phyloP scores from a whole-genome alignment of 371 early-diverging fungal species.

The Mortierella polycephala region DNA sequence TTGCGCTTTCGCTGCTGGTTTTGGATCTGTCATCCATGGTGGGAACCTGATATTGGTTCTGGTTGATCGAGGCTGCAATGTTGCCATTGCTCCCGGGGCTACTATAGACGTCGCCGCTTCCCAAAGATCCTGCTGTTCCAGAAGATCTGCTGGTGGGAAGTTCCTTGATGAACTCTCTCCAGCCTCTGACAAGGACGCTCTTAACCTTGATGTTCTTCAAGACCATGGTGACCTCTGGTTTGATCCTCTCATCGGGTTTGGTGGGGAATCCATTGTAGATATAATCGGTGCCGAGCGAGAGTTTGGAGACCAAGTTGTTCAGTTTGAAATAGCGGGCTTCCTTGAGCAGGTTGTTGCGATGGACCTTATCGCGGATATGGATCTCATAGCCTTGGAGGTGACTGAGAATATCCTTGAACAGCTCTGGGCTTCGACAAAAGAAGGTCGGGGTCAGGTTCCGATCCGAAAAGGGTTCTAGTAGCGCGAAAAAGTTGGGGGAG shows the following conservation, averaged over 20 bases:
- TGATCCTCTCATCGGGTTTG: constrained; percentile 39
- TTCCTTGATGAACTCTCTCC: constrained; percentile 38
- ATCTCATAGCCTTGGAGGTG: constrained; percentile 72
- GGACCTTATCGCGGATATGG: constrained; percentile 67
- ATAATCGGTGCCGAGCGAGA: constrained; percentile 49
- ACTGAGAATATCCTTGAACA: constrained; percentile 68
- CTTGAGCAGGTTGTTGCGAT: constrained; percentile 68
- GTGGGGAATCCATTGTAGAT: constrained; percentile 47
- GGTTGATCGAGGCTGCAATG: background rate
- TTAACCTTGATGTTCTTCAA: constrained; percentile 44
- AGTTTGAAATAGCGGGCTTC: constrained; percentile 72
- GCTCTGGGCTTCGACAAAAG: constrained; percentile 70
- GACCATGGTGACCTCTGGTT: constrained; percentile 47
- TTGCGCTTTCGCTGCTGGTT: background rate
- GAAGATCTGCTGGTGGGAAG: background rate
- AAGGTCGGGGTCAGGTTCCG: constrained; percentile 60
- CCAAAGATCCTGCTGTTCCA: background rate
- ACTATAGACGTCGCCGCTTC: background rate
- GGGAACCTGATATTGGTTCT: background rate
- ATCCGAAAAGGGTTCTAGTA: constrained; percentile 45
- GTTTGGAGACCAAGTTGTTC: constrained; percentile 62
- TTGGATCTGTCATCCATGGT: background rate
- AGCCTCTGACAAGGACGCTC: constrained; percentile 42
- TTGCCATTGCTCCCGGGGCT: background rate
- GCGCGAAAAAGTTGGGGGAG: constrained; percentile 37